These are phyloP conservation scores for Cucurbitaria berberidis DNA, from an alignment of 2,329 filamentous ascomycete species.

Conservation along the genomic window DNA sequence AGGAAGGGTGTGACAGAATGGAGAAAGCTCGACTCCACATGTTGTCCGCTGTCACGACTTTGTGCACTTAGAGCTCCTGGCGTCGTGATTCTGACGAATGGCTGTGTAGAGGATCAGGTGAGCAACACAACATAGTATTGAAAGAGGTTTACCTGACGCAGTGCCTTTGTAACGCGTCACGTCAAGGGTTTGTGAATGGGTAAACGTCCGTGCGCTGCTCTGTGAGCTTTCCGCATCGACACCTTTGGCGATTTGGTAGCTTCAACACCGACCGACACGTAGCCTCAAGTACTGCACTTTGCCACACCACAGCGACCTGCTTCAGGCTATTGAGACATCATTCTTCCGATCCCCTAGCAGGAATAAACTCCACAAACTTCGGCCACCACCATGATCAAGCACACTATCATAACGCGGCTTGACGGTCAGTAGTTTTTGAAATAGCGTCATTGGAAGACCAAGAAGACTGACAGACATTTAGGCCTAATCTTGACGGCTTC, in stretches of 20 bases:
- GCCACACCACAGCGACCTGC: background rate
- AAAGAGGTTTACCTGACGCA: background rate
- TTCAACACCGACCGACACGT: conserved; percentile 37
- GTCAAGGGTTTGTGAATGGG: background rate
- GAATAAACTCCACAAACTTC: background rate
- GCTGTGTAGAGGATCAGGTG: too few relatives aligned
- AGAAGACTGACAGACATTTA: conserved; percentile 49
- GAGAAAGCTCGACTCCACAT: background rate
- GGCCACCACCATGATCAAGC: conserved; percentile 72
- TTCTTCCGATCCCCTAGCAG: background rate
- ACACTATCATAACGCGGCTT: conserved; percentile 91
- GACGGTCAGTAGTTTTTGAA: conserved; percentile 66
- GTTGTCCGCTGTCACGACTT: background rate
- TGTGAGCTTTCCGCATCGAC: conserved; percentile 32
- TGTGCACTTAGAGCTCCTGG: background rate
- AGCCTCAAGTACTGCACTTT: conserved; percentile 25
- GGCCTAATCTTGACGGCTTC: conserved; percentile 95
- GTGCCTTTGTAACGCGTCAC: background rate
- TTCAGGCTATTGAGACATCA: background rate
- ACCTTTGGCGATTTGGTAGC: conserved; percentile 18
- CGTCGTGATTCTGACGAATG: background rate
- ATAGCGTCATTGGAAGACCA: conserved; percentile 3
- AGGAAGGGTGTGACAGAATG: background rate
- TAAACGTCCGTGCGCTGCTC: conserved; percentile 27
- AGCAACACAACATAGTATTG: background rate